These are phyloP conservation scores for Solanum megistacrolobum DNA, from an alignment of 257 asterid species.

Conservation along the genomic window DNA sequence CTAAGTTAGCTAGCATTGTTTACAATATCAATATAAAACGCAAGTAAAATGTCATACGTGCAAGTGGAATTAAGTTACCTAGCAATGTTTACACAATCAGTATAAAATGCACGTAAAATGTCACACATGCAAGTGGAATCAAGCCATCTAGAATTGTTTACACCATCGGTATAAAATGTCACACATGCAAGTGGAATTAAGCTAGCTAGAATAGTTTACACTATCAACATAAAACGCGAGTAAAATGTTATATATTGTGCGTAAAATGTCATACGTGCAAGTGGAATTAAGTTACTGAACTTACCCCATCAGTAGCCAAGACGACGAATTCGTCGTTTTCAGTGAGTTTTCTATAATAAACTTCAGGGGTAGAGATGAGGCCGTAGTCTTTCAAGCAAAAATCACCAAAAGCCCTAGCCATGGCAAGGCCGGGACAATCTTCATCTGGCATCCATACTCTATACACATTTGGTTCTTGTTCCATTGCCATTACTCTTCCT, in stretches of 20 bases:
- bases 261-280: neutral
- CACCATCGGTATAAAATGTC: neutral
- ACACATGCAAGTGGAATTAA: neutral
- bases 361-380: slow-evolving; percentile 62
- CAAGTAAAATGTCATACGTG: too few relatives aligned
- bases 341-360: slow-evolving; percentile 45
- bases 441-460: slow-evolving; percentile 88
- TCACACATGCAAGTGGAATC: too few relatives aligned
- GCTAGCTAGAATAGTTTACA: neutral
- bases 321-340: slow-evolving; percentile 69
- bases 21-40: too few relatives aligned
- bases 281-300: neutral
- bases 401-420: slow-evolving; percentile 92
- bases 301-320: slow-evolving; percentile 91
- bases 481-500: slow-evolving; percentile 82
- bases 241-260: neutral
- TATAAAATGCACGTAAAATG: too few relatives aligned
- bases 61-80: neutral
- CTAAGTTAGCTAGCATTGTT: too few relatives aligned
- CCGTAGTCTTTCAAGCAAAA: slow-evolving; percentile 81
- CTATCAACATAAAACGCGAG: too few relatives aligned
- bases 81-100: neutral
- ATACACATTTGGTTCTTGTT: slow-evolving; percentile 63
- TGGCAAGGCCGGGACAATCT: slow-evolving; percentile 91
- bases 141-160: too few relatives aligned